Conservation (phyloP, 2,329 filamentous ascomycete species). For the Falciphora oryzae region DNA sequence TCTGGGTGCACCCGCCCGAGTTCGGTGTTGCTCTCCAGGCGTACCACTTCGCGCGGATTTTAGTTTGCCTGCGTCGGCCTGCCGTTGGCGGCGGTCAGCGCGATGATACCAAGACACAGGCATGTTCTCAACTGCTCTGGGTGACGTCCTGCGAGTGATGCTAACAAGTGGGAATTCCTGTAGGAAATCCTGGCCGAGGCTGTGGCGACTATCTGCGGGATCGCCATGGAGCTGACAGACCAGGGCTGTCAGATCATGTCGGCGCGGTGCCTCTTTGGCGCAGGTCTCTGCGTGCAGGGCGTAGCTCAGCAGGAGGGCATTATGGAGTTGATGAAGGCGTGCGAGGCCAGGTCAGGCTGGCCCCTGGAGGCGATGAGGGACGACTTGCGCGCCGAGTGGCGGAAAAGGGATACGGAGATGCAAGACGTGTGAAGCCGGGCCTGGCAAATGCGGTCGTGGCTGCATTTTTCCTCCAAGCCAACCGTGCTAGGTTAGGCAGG, state of each 20-base stretch:
- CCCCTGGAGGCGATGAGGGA: not conserved
- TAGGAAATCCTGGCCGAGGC: conserved; percentile 39
- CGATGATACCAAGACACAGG: conserved; percentile 32
- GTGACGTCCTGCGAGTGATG: not conserved
- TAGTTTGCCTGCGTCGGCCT: conserved; percentile 47
- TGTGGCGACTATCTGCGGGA: conserved; percentile 43
- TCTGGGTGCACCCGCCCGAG: conserved; percentile 45
- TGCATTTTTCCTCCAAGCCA: not conserved
- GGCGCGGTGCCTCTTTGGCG: conserved; percentile 37
- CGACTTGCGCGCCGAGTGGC: not conserved
- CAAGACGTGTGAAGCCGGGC: not conserved
- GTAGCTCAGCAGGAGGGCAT: conserved; percentile 29
- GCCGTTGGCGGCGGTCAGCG: conserved; percentile 42
- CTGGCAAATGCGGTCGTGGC: not conserved
- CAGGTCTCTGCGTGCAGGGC: conserved; percentile 36
- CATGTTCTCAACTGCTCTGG: not conserved
- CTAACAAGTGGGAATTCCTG: conserved; percentile 12
- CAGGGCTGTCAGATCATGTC: conserved; percentile 36
- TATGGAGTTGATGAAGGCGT: conserved; percentile 29
- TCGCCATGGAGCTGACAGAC: conserved; percentile 38
- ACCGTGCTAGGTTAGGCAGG: not conserved
- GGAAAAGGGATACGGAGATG: conserved; percentile 2
- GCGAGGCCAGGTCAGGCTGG: conserved; percentile 34
- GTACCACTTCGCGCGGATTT: conserved; percentile 45
- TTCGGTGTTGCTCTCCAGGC: conserved; percentile 44